Conservation (phyloP, 2,329 filamentous ascomycete species). For the Trichoderma polysporum region DNA sequence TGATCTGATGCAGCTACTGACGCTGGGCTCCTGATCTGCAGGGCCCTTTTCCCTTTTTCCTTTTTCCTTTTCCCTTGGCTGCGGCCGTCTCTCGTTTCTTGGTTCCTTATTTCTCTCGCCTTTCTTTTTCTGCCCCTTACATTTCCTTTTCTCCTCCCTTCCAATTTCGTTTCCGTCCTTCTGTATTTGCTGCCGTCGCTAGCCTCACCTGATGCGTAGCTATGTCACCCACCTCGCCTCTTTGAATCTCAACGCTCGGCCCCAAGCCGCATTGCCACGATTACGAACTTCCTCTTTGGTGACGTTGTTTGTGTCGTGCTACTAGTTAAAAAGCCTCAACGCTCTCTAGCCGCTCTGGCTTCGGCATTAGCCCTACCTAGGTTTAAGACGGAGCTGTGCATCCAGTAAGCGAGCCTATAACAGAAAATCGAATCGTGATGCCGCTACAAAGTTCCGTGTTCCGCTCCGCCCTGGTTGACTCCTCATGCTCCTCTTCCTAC, state of each 20-base stretch:
- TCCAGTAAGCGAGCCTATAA: background rate
- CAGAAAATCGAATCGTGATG: background rate
- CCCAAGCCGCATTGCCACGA: background rate
- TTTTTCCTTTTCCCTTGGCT: background rate
- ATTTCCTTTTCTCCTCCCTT: background rate
- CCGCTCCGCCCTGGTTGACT: background rate
- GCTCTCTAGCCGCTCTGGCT: constrained; percentile 8
- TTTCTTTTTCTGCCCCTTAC: background rate
- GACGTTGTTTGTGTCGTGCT: constrained; percentile 11
- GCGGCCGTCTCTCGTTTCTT: background rate
- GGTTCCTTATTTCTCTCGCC: background rate
- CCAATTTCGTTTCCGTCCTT: background rate
- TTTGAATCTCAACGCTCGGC: background rate
- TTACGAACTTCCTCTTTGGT: constrained; percentile 18
- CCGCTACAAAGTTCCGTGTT: background rate
- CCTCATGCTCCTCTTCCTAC: background rate
- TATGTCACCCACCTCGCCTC: background rate
- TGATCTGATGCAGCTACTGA: constrained; percentile 17
- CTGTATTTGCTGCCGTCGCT: background rate
- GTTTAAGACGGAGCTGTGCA: constrained; percentile 1
- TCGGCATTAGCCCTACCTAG: constrained; percentile 1
- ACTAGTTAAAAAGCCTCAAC: constrained; percentile 6
- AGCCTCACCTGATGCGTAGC: background rate
- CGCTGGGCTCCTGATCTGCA: constrained; percentile 17
- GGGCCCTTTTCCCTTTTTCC: background rate